Evolutionary conservation across 257 asterid genomes (phyloP).

Genomic region (Fraxinus excelsior): DNA sequence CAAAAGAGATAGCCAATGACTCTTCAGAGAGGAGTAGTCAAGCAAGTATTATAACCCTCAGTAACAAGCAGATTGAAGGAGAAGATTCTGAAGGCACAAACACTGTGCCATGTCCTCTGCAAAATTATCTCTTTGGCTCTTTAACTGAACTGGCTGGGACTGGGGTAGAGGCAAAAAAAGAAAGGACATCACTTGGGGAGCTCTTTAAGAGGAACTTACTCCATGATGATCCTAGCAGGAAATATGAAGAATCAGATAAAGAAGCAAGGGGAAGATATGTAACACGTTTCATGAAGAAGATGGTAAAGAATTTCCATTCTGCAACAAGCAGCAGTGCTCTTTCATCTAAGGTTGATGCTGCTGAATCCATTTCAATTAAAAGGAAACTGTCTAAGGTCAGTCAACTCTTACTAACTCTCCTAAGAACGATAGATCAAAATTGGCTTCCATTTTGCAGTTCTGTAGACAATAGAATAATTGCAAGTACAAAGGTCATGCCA

Average conservation of each 20-base stretch:
- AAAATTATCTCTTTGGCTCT: constrained; percentile 66
- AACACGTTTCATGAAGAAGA: constrained; percentile 57
- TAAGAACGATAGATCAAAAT: constrained; percentile 11
- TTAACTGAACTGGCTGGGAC: constrained; percentile 48
- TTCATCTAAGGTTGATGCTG: constrained; percentile 43
- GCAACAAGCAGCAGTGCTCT: constrained; percentile 38
- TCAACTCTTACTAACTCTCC: constrained; percentile 23
- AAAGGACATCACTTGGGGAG: constrained; percentile 58
- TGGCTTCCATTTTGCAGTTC: constrained; percentile 12
- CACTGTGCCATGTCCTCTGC: constrained; percentile 63
- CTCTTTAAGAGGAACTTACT: constrained; percentile 43
- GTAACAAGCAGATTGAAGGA: constrained; percentile 47
- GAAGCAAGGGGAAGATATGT: constrained; percentile 33
- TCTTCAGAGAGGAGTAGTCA: constrained; percentile 61
- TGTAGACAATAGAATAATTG: constrained; percentile 4
- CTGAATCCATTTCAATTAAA: constrained; percentile 47
- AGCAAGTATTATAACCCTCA: constrained; percentile 58
- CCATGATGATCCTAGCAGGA: constrained; percentile 33
- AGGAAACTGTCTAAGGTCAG: constrained; percentile 74
- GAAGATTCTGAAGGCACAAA: constrained; percentile 42
- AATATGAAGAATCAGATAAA: constrained; percentile 38
- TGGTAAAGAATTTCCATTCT: constrained; percentile 56
- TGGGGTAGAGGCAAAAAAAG: constrained; percentile 44
- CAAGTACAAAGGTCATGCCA: constrained; percentile 22
- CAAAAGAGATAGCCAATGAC: constrained; percentile 49